A percentile compares a stretch with the other conserved stretches of the same genome.
Evolutionary conservation across 306 rosid genomes (phyloP).

Genomic region (Hippophae gyantsensis): DNA sequence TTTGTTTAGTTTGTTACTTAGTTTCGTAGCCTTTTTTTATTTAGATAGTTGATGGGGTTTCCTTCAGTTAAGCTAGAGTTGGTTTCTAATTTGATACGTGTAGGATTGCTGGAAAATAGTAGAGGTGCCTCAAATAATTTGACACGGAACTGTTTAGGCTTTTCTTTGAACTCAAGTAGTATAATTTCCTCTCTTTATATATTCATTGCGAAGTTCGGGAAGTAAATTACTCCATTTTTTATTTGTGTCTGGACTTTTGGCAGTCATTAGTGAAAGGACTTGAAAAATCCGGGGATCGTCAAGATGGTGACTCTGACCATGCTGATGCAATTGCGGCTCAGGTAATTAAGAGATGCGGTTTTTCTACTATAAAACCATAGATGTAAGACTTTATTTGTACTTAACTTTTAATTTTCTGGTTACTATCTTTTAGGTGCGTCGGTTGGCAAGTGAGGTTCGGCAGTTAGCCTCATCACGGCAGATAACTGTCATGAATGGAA

Average conservation of each 20-base stretch:
- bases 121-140: neutral
- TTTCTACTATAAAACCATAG: neutral
- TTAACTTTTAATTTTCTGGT: slow-evolving; percentile 8
- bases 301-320: slow-evolving; percentile 50
- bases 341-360: slow-evolving; percentile 28
- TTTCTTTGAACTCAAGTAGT: neutral
- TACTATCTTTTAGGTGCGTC: slow-evolving; percentile 48
- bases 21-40: neutral
- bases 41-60: neutral
- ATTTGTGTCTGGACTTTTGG: slow-evolving; percentile 3
- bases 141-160: too few relatives aligned
- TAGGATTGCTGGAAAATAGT: slow-evolving; percentile 9
- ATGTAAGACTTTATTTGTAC: neutral
- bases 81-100: neutral
- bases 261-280: slow-evolving; percentile 63
- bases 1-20: neutral
- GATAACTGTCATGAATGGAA: slow-evolving; percentile 60
- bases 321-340: slow-evolving; percentile 66
- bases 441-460: slow-evolving; percentile 60
- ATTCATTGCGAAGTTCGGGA: neutral
- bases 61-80: neutral
- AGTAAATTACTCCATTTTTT: neutral
- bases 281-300: slow-evolving; percentile 54
- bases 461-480: slow-evolving; percentile 35
- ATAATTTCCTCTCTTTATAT: neutral